Evolutionary conservation across 202 grass and related monocot genomes (phyloP).

Genomic region (Carex arenaria): DNA sequence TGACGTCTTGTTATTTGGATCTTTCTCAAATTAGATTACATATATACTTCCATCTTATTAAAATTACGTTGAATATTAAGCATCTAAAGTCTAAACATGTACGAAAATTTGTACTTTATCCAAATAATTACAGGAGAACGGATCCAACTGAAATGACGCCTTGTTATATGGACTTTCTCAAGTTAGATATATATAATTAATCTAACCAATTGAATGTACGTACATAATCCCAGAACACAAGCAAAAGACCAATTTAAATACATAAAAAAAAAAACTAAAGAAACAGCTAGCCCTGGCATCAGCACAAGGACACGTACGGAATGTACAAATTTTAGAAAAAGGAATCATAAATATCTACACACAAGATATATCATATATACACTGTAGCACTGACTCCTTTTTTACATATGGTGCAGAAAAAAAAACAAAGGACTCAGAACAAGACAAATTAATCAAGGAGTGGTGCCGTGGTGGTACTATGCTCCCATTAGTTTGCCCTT

Average conservation of each 20-base stretch:
- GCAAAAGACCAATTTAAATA: background rate
- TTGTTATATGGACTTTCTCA: background rate
- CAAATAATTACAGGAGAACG: too few relatives aligned
- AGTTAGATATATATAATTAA: background rate
- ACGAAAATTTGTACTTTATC: too few relatives aligned
- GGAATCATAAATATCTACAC: background rate
- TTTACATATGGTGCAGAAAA: background rate
- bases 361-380: background rate
- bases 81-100: too few relatives aligned
- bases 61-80: too few relatives aligned
- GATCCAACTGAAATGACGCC: too few relatives aligned
- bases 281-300: background rate
- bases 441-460: conserved; percentile 9
- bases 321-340: background rate
- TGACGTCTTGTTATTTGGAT: too few relatives aligned
- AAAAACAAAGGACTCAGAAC: background rate
- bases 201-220: background rate
- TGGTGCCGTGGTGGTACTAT: background rate
- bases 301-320: background rate
- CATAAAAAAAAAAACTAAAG: background rate
- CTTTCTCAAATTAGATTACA: too few relatives aligned
- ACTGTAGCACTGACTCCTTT: background rate
- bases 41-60: too few relatives aligned
- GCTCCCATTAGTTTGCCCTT: background rate
- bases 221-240: background rate